Base-by-base conservation (phyloP, 1,284 basidiomycete genomes). In the Phellopilus nigrolimitatus region DNA sequence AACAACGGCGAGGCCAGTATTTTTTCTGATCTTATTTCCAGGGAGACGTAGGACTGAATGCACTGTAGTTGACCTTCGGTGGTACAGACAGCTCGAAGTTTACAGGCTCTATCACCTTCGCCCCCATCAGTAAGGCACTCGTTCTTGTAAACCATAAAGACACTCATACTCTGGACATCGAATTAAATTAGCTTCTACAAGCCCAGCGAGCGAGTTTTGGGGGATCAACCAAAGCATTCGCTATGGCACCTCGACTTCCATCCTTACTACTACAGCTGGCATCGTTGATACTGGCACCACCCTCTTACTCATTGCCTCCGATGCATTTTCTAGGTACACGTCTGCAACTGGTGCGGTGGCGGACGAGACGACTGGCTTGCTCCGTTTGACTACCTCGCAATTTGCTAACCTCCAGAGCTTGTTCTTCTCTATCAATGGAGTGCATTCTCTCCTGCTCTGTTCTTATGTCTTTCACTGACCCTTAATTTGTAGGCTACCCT, bases 261-360 rank as follows among this genome's bases (percentile, higher is more conserved):
- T 59, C 43, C 56, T 59, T 27, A 41, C 47, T 9, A 53, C n/a
- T 27, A 60, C 58, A 8, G 54, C 57, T 25, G 60, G 58, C 22
- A 58, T 59, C 36, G 55, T 61, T 40, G 57, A 58, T 46, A 59
- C 58, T 17, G 59, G 59, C 42, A 60, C 59, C 6, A 59, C 57
- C 21, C 57, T 60, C 24, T 19, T 57, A 31, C 51, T 57, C 44
- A 41, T 59, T 19, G 54, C 58, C 2, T 41, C 41, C 9, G 47
- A 59, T 37, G 57, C 57, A 5, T 60, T 59, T 47, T 22, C 27
- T 19, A 41, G 30, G 24, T 60, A 60, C 46, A 44, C 24, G 2
- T n/a, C 38, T 5, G 59, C 59, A 3, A 60, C 58, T 3, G 57
- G 56, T 36, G 57, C 51, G 13, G 46, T 54, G 2, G 4, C 42